phyloP scores from a whole-genome alignment of 306 rosid species.

The Datisca glomerata region DNA sequence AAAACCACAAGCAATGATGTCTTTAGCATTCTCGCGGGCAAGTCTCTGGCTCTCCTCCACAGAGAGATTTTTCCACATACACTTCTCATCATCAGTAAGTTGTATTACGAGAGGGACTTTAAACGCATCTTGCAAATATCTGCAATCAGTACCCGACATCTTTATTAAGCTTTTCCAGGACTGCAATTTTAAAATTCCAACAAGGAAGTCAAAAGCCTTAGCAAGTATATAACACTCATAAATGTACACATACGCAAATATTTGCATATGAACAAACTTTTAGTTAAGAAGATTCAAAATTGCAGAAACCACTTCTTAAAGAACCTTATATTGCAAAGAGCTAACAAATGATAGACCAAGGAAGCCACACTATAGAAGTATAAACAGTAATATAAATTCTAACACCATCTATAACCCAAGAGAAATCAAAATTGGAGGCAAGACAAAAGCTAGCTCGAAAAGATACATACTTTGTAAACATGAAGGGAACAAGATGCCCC shows the following conservation, averaged over 20 bases:
- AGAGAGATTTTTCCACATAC: constrained; percentile 75
- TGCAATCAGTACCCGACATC: constrained; percentile 18
- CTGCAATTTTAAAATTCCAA: too few relatives aligned
- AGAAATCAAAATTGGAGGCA: background rate
- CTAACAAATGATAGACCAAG: background rate
- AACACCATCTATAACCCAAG: background rate
- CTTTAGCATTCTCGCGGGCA: constrained; percentile 85
- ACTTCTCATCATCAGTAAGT: constrained; percentile 91
- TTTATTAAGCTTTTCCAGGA: background rate
- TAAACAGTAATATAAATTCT: background rate
- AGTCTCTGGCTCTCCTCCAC: constrained; percentile 76
- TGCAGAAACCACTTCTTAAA: too few relatives aligned
- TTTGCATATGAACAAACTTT: too few relatives aligned
- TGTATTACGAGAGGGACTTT: constrained; percentile 94
- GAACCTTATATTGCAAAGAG: too few relatives aligned
- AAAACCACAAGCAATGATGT: constrained; percentile 95
- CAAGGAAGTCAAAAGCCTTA: too few relatives aligned
- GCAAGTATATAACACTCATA: too few relatives aligned
- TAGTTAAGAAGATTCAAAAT: too few relatives aligned
- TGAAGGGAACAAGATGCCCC: constrained; percentile 82
- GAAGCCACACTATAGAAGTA: background rate
- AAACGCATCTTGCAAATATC: constrained; percentile 93
- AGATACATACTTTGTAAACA: constrained; percentile 74
- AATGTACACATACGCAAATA: too few relatives aligned
- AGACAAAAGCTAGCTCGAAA: background rate